phyloP scores from a whole-genome alignment of 2,329 filamentous ascomycete species.

The Trichothecium roseum region DNA sequence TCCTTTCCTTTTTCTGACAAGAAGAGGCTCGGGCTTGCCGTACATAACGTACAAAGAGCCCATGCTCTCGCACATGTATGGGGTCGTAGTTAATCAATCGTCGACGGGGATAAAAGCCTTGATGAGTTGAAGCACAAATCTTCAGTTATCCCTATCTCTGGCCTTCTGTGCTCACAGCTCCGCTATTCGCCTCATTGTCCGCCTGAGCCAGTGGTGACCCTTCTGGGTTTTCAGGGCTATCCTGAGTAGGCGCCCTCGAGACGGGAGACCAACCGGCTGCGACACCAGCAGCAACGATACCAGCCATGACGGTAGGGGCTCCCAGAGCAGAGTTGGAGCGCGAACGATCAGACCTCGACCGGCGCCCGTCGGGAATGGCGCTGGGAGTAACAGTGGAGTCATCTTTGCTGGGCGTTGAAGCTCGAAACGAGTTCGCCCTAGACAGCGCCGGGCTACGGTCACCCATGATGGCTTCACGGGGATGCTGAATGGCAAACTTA shows the following conservation, averaged over 20 bases:
- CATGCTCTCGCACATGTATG: too few species aligned
- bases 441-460: conserved; percentile 53
- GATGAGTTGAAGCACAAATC: too few species aligned
- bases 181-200: too few species aligned
- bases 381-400: conserved; percentile 37
- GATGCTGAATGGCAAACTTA: conserved; percentile 68
- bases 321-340: conserved; percentile 62
- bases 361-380: conserved; percentile 42
- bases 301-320: conserved; percentile 72
- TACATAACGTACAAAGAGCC: too few species aligned
- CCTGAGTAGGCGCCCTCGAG: conserved; percentile 27
- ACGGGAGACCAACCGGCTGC: conserved; percentile 69
- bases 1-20: too few species aligned
- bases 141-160: too few species aligned
- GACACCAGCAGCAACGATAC: conserved; percentile 67
- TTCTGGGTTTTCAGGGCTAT: background rate
- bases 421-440: conserved; percentile 50
- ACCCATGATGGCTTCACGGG: conserved; percentile 54
- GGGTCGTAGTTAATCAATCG: too few species aligned
- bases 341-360: conserved; percentile 57
- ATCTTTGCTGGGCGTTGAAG: conserved; percentile 53
- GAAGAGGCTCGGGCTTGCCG: too few species aligned
- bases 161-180: too few species aligned
- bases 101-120: too few species aligned
- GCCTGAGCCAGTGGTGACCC: too few species aligned